These are phyloP conservation scores for Psilocybe sp. DNA, from an alignment of 768 basidiomycete genomes.

Conservation along the genomic window DNA sequence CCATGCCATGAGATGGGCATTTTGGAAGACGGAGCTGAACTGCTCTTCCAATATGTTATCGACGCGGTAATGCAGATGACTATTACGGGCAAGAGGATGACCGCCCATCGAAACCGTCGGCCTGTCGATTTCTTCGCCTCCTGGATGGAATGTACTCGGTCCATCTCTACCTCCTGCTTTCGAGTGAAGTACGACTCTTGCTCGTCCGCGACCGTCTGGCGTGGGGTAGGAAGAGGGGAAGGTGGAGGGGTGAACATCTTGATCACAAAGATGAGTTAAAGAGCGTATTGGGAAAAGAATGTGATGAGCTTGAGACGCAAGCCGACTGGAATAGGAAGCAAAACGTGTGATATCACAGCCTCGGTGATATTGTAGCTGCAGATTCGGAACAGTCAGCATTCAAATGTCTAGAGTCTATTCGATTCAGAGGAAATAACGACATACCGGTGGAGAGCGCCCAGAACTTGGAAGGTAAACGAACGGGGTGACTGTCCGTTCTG, in stretches of 20 bases:
- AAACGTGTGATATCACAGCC: conserved; percentile 14
- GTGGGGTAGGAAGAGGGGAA: conserved; percentile 24
- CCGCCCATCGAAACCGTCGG: conserved; percentile 46
- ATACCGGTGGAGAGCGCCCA: not conserved
- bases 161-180: not conserved
- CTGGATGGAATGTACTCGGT: not conserved
- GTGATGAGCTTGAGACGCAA: conserved; percentile 15
- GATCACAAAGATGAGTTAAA: conserved; percentile 15
- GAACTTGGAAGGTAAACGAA: conserved; percentile 1
- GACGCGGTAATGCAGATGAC: conserved; percentile 54
- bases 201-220: not conserved
- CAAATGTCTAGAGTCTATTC: not conserved
- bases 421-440: conserved; percentile 1
- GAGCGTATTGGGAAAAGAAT: conserved; percentile 24
- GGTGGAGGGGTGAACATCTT: conserved; percentile 34
- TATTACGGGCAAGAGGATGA: conserved; percentile 53
- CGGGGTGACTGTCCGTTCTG: too few relatives aligned
- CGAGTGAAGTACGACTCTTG: not conserved
- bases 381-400: not conserved
- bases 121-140: conserved; percentile 40
- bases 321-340: not conserved
- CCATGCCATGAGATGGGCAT: conserved; percentile 26
- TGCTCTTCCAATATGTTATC: conserved; percentile 47
- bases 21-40: conserved; percentile 38
- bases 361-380: conserved; percentile 8